Evolutionary conservation across 176 grass and related monocot genomes (phyloP).

Genomic region (Canna indica): DNA sequence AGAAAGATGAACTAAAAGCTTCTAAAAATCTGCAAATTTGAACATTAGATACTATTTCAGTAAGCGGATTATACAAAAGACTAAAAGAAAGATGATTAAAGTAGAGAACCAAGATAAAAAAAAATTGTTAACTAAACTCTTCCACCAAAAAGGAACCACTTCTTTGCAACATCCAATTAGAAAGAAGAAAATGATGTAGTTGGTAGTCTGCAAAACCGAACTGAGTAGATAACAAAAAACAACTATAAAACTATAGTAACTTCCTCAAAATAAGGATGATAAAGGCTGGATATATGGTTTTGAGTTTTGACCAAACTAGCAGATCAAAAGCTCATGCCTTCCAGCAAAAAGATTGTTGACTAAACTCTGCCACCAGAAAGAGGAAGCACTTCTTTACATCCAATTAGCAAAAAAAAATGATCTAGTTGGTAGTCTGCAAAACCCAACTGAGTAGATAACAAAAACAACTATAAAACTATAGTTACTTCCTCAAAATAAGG

Average conservation of each 20-base stretch:
- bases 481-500: neutral
- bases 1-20: no score
- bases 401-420: no score
- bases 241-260: neutral
- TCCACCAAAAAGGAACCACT: no score
- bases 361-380: neutral
- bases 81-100: no score
- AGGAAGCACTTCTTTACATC: no score
- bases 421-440: neutral
- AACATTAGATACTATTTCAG: no score
- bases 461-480: neutral
- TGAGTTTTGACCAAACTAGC: neutral
- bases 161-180: no score
- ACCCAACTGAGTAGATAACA: neutral
- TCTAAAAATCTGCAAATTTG: no score
- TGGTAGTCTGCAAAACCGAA: neutral
- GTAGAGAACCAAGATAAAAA: no score
- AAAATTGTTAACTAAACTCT: no score
- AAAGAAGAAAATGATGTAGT: no score
- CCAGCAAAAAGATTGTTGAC: neutral
- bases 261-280: neutral
- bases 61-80: no score
- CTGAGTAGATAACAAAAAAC: neutral
- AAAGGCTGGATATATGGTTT: neutral
- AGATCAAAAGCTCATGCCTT: neutral